Base-by-base conservation (phyloP, 495 filamentous ascomycete species). In the Thermochaetoides thermophila region DNA sequence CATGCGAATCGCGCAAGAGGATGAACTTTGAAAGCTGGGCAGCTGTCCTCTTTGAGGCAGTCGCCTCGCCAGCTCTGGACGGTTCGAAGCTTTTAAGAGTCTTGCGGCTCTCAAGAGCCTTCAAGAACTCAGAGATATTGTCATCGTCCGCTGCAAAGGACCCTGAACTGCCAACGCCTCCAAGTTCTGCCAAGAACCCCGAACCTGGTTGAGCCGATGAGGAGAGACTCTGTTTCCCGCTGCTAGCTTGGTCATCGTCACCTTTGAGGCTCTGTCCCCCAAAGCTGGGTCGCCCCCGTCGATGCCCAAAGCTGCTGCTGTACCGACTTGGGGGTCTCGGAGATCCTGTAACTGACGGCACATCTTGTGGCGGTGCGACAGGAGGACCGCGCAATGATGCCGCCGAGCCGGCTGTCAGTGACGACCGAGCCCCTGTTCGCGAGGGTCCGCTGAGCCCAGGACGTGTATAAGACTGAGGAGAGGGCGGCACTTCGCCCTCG, bases 131-230 rank as follows among this genome's bases (percentile, higher is more conserved):
- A 0, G 82, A 83, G 19, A 94, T 89, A 30, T 86, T 81, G 39
- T 91, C 84, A 48, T 92, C 84, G 44, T 93, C 85, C 2, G 76
- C 79, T 36, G 80, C 78, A 17, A 85, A 69, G 0, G 81, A 87
- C 13, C 81, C 78, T 0, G 78, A 82, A 53, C 81, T 87, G 7
- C 66, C 75, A 6, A 68, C 76, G 8, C 66, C 76, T 11, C 76
- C 72, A 7, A 58, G 57, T 47, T 93, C 84, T 8, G 80, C 67
- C 22, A 91, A 68, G 13, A 86, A 57, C 8, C 81, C 85, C 16
- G 85, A 93, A 14, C 84, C 84, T 11, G 83, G 86, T 42, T 91
- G 84, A 21, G 71, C 81, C 6, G 85, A 93, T 1, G 85, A 91
- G 6, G 78, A 67, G 20, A 82, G 64, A 45, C 84, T 93, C 16